Percentiles rank a stretch among this genome's conserved stretches.
Evolutionary conservation across 192 early-diverging fungal species (phyloP).

Genomic region (Coemansia sp.): DNA sequence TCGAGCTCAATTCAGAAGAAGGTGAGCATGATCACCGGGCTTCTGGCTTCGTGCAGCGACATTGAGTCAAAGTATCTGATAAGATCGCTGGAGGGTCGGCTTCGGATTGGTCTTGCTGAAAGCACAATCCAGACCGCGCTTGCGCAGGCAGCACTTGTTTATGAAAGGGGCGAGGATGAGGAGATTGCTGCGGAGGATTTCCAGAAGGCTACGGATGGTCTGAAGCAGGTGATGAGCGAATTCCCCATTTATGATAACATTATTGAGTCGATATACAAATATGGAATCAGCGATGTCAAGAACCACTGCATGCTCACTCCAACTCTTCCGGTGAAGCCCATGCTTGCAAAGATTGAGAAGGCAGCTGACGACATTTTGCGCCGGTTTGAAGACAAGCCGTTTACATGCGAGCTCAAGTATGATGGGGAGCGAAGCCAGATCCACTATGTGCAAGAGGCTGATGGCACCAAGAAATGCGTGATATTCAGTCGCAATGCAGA

Average conservation of each 20-base stretch:
- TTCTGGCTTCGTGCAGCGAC: conserved; percentile 73
- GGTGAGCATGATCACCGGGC: conserved; percentile 69
- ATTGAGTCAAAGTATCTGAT: conserved; percentile 89
- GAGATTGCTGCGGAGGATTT: conserved; percentile 26
- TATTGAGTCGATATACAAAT: conserved; percentile 78
- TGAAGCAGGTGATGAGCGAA: conserved; percentile 73
- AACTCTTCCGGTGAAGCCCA: conserved; percentile 96
- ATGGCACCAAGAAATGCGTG: conserved; percentile 62
- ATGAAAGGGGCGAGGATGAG: conserved; percentile 42
- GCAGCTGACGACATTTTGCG: conserved; percentile 89
- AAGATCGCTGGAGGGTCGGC: conserved; percentile 80
- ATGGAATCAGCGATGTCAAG: conserved; percentile 68
- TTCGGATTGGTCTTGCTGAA: conserved; percentile 96
- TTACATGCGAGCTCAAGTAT: conserved; percentile 99
- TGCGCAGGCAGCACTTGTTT: conserved; percentile 77
- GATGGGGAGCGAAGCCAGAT: conserved; percentile 97
- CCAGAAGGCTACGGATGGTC: conserved; percentile 56
- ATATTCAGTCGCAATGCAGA: conserved; percentile 96
- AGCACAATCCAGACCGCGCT: conserved; percentile 86
- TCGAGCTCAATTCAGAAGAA: conserved; percentile 63
- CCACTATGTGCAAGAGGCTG: conserved; percentile 66
- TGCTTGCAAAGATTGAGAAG: conserved; percentile 99
- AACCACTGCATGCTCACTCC: conserved; percentile 89
- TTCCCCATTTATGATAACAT: conserved; percentile 91
- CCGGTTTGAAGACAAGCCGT: conserved; percentile 86